phyloP scores from a whole-genome alignment of 2,329 filamentous ascomycete species.

The Talaromyces albobiverticillius region DNA sequence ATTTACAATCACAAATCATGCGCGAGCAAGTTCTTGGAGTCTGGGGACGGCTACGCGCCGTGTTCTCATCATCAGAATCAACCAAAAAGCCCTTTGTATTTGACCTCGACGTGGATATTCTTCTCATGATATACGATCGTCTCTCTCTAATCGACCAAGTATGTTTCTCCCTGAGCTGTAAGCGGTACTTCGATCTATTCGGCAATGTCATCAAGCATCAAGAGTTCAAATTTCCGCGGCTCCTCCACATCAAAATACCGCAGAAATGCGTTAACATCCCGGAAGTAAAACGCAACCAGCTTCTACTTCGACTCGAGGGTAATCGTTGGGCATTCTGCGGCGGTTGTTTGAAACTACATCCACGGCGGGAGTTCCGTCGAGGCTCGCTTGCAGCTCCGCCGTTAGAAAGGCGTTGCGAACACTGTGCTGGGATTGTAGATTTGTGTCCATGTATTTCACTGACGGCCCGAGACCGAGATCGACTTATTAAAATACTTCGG shows the following conservation, averaged over 20 bases:
- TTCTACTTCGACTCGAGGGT: neutral
- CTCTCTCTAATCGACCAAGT: neutral
- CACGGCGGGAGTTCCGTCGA: neutral
- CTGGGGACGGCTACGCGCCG: neutral
- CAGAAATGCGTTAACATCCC: neutral
- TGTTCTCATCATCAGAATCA: neutral
- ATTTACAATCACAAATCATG: neutral
- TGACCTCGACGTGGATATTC: constrained; percentile 82
- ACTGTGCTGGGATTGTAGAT: constrained; percentile 15
- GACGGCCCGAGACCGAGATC: constrained; percentile 14
- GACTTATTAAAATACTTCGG: constrained; percentile 12
- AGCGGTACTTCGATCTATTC: neutral
- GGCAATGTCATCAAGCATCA: neutral
- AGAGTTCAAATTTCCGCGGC: neutral
- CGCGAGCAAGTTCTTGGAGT: neutral
- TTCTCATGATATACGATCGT: neutral
- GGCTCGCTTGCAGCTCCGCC: neutral
- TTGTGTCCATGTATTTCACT: constrained; percentile 15
- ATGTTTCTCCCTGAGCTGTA: neutral
- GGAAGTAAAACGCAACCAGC: neutral
- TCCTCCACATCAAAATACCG: neutral
- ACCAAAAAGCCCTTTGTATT: constrained; percentile 64
- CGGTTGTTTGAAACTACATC: neutral
- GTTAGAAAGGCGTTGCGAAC: constrained; percentile 12
- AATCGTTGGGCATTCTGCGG: neutral